Base-by-base conservation (phyloP, 2,329 filamentous ascomycete genomes). In the Talaromyces funiculosus region DNA sequence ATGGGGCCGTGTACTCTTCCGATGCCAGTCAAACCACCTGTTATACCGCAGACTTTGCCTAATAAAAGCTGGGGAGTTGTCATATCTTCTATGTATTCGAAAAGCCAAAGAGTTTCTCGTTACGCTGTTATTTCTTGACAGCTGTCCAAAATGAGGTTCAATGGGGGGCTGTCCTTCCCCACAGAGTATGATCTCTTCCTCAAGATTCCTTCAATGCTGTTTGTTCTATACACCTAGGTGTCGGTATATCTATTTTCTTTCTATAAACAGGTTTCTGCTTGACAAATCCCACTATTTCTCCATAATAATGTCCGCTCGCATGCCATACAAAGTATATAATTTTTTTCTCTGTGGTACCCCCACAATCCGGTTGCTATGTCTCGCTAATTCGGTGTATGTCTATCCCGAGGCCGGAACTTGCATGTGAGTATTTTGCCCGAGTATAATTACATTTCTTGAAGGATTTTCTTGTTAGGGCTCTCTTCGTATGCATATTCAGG, bases 11-110 rank as follows among this genome's bases (percentile, higher is more conserved):
- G 16, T 72, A 76, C 74, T 56, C 90, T 84, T 57, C 92, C 92
- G 68, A 96, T 96, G 59, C 91, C 91, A 1, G 90, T 95, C 3
- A 88, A 88, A 61, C 90, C 91, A 65, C 92, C 91, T 0, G 91
- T 96, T 69, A 96, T 91, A 72, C 91, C 89, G 75, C 90, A 90
- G 12, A 87, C 88, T 75, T 95, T 95, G 73, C 84, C 85, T 59
- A 77, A 71, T 61, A 95, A 85, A 66, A 94, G 82, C 65, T 71
- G 69, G 64, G 73, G 69, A 6, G 69, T 64, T 57, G 71, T 64
- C 72, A 74, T 74, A 55, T 35, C n/a, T 26, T 26, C 14, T 26
- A 33, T 33, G 31, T 33, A 8, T 33, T 33, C 31, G 31, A 10
- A 7, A 12, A 33, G n/a, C 9, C 12, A 3, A 12, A 33, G 31